These are phyloP conservation scores for Tolypocladium cylindrosporum DNA, from an alignment of 2,329 filamentous ascomycete genomes.

Conservation along the genomic window DNA sequence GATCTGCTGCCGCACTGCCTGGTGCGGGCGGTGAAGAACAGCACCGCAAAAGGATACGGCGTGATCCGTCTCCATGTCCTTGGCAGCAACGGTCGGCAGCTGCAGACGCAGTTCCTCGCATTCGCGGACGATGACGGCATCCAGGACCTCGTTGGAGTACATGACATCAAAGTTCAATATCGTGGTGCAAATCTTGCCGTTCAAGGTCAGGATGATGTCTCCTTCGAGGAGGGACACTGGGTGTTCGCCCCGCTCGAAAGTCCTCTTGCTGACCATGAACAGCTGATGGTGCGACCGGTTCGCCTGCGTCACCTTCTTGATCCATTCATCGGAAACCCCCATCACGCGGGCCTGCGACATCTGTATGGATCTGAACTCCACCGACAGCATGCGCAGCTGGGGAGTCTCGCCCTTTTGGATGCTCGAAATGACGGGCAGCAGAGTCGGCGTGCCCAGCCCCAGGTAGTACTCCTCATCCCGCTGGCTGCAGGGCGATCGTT, in stretches of 20 bases:
- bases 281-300: constrained; percentile 92
- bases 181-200: constrained; percentile 84
- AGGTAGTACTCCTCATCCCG: constrained; percentile 96
- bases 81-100: constrained; percentile 76
- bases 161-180: constrained; percentile 92
- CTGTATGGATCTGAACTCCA: constrained; percentile 89
- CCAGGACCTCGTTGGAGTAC: constrained; percentile 79
- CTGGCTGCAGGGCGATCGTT: constrained; percentile 66
- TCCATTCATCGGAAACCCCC: constrained; percentile 95
- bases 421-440: constrained; percentile 80
- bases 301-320: constrained; percentile 75
- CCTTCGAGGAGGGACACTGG: constrained; percentile 65
- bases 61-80: constrained; percentile 85
- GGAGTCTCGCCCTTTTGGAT: constrained; percentile 74
- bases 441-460: constrained; percentile 76
- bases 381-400: constrained; percentile 79
- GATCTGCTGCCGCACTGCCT: constrained; percentile 95
- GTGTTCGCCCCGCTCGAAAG: constrained; percentile 45
- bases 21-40: constrained; percentile 84
- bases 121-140: constrained; percentile 79
- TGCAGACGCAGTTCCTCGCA: constrained; percentile 68
- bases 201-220: constrained; percentile 84
- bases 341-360: constrained; percentile 97
- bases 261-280: constrained; percentile 95
- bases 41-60: constrained; percentile 94